These are phyloP conservation scores for Backusella parvicylindrica DNA, from an alignment of 192 early-diverging fungal genomes.

Conservation along the genomic window DNA sequence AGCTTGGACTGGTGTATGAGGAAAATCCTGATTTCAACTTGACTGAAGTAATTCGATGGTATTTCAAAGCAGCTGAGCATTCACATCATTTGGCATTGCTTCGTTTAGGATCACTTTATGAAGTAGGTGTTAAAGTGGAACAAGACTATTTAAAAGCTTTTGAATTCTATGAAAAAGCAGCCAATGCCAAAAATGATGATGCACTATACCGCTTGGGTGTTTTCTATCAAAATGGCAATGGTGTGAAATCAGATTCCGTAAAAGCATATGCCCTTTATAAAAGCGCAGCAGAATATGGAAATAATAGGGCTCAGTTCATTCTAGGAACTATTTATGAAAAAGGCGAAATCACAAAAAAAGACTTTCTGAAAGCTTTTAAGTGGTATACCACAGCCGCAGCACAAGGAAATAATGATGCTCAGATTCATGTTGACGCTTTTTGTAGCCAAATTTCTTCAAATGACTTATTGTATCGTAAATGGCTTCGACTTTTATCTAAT, in stretches of 20 bases:
- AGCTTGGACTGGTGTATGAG: neutral
- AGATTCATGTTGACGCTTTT: neutral
- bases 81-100: neutral
- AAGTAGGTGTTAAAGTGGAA: neutral
- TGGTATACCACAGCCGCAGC: neutral
- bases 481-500: neutral
- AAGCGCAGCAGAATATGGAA: neutral
- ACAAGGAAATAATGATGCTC: neutral
- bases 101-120: neutral
- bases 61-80: neutral
- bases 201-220: neutral
- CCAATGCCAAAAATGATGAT: neutral
- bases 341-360: neutral
- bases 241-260: neutral
- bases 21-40: neutral
- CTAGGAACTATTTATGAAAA: neutral
- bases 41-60: neutral
- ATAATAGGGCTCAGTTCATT: neutral
- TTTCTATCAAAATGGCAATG: neutral
- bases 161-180: neutral
- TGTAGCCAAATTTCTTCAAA: neutral
- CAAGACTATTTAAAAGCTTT: neutral
- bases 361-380: neutral
- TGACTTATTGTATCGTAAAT: neutral
- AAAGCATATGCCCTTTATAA: neutral